Evolutionary conservation across 352 stramenopile genomes (phyloP).

Genomic region (Phytophthora aleatoria): DNA sequence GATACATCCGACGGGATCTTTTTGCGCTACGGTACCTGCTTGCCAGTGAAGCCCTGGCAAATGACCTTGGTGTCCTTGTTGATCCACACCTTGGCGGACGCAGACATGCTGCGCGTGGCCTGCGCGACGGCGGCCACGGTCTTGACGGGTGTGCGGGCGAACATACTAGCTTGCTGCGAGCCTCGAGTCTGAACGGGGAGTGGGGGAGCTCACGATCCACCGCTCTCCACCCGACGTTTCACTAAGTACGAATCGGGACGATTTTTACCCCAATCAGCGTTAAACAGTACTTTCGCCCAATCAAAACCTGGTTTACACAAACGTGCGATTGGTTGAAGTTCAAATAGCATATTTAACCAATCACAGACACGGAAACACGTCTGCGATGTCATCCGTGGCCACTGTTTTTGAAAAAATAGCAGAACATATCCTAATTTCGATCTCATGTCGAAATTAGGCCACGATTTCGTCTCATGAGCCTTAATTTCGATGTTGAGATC

Average conservation of each 20-base stretch:
- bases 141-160: slow-evolving; percentile 60
- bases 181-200: slow-evolving; percentile 23
- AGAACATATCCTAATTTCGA: too few species aligned
- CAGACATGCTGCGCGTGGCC: slow-evolving; percentile 83
- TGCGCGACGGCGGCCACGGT: slow-evolving; percentile 39
- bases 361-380: background rate
- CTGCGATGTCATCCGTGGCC: background rate
- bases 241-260: slow-evolving; percentile 27
- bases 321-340: slow-evolving; percentile 1
- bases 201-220: slow-evolving; percentile 20
- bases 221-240: slow-evolving; percentile 33
- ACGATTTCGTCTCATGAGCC: too few species aligned
- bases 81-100: slow-evolving; percentile 99
- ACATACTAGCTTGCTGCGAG: slow-evolving; percentile 45
- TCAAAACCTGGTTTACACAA: background rate
- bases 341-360: slow-evolving; percentile 1
- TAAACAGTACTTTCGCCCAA: slow-evolving; percentile 8
- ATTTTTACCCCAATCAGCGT: slow-evolving; percentile 26
- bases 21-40: slow-evolving; percentile 86
- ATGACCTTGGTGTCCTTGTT: slow-evolving; percentile 99
- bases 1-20: slow-evolving; percentile 8
- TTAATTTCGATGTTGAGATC: too few species aligned
- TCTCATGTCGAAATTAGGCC: too few species aligned
- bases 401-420: too few species aligned
- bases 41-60: slow-evolving; percentile 99